Base-by-base conservation (phyloP, 75 land plant species). In the Adiantum capillusveneris region DNA sequence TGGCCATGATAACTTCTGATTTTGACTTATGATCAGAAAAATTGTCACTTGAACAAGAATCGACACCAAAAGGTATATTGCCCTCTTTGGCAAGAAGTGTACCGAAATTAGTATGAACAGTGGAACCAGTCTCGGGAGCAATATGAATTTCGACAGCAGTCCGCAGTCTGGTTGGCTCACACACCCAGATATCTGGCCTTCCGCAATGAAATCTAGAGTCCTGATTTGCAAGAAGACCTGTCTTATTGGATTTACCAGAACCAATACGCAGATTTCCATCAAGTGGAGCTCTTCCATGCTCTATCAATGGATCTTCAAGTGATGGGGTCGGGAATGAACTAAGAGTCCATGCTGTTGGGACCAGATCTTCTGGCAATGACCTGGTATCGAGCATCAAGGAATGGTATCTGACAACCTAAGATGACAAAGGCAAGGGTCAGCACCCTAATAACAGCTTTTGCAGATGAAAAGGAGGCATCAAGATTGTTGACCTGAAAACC, bases 371-470 rank as follows among this genome's bases (percentile, higher is more conserved):
- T 14, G 99, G 91, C 29, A 95, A 78, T 56, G 88, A 75, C 34
- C 66, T 68, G 28, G 73, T 60, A 69, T 90, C 88, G 28, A 95
- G 56, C 24, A 86, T 70, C 63, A 95, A 81, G 21, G 99, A 95
- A 70, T 95, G 99, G 67, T 95, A 95, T 42, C 99, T 74, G 24
- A 95, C 96, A 56, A 95, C 99, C 99, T 95, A 79, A 69, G 73
- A 30, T 19, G 27, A 14, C 11, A 64, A 18, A 36, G 12, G 18
- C 1, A 14, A 64, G 6, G 50, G 5, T 46, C 9, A 5, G 9
- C 9, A 9, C 37, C 37, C 37, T 9, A 5, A 34, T n/a, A 9
- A 34, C 9, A 34, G 37, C 37, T 34, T 5, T 9, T 34, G 9
- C 3, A 34, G 7, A 34, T 34, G 5, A 46, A n/a, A 46, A 18